Evolutionary conservation across 805 yeast species (phyloP), one percentile per base, ranked within the genome.

Genomic region (Spathaspora arborariae): DNA sequence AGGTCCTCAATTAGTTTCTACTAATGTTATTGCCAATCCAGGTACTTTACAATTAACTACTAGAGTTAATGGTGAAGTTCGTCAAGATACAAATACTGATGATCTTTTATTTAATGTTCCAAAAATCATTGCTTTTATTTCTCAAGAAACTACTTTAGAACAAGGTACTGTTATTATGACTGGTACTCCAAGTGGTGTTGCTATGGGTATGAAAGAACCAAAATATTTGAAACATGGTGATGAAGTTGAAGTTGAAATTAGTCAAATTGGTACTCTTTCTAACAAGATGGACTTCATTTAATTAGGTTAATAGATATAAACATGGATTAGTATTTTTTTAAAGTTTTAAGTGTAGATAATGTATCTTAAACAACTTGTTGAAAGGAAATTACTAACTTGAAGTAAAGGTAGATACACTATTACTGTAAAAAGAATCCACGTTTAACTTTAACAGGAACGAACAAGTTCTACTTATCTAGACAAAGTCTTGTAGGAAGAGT

Each of bases 181-280:
- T 47, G 84, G 84, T 4, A 79, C 84, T 5, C 83, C 83, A 8
- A 60, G 72, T 15, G 83, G 83, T 20, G 81, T 75, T 8, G 83
- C 80, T 5, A 63, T 70, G 57, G 81, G 81, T 36, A 44, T 47
- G 47, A 44, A 47, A 33, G 36, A 6, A 16, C 50, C 47, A 39
- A 43, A 47, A 27, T 47, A 43, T 21, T 46, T 47, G 26, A 33
- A 47, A 11, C 39, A 47, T 19, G 39, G 33, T n/a, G 50, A 47
- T 33, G 44, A 38, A 24, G 50, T 47, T 38, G 41, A 27, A 27
- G 50, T 47, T 26, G 42, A 24, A 16, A 47, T 47, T 41, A 26
- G 20, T n/a, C 30, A 47, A 39, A 47, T 47, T 24, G 47, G 50
- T 44, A 47, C 47, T 39, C 48, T 45, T 38, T 26, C 38, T 39